Evolutionary conservation across 2,329 filamentous ascomycete genomes (phyloP).

Genomic region (Aureobasidium zeae): DNA sequence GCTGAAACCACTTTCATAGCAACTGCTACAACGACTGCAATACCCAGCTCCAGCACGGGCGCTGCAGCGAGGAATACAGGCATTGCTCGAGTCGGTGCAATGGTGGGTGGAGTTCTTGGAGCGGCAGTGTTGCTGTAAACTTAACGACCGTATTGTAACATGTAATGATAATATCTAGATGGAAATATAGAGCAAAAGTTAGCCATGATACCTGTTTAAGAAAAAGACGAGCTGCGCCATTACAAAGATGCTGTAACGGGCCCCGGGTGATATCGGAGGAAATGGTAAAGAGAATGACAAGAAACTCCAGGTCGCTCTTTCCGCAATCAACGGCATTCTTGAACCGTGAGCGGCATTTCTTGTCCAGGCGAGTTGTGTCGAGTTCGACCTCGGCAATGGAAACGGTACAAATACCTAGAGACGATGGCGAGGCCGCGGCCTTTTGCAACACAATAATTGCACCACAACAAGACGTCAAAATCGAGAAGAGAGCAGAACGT

Average conservation of each 20-base stretch:
- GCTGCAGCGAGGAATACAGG: background rate
- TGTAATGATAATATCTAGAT: too few relatives aligned
- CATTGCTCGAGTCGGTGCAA: background rate
- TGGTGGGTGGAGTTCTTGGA: conserved; percentile 1
- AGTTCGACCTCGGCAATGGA: conserved; percentile 7
- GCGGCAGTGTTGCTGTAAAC: conserved; percentile 6
- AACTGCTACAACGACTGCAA: background rate
- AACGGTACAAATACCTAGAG: background rate
- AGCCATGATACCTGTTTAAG: too few relatives aligned
- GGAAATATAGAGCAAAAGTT: too few relatives aligned
- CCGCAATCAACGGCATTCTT: too few relatives aligned
- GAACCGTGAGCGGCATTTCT: conserved; percentile 9
- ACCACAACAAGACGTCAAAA: background rate
- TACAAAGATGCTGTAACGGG: too few relatives aligned
- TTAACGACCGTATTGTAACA: too few relatives aligned
- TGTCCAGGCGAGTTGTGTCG: conserved; percentile 11
- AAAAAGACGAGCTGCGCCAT: too few relatives aligned
- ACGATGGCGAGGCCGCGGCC: background rate
- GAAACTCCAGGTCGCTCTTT: background rate
- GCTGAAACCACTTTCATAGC: background rate
- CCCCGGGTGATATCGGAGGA: too few relatives aligned
- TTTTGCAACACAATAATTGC: background rate
- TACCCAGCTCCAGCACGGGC: background rate
- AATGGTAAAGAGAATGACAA: too few relatives aligned
- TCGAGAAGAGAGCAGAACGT: conserved; percentile 3